These are phyloP conservation scores for Aspergillus aculeatinus DNA, from an alignment of 2,329 filamentous ascomycete species.

Conservation along the genomic window DNA sequence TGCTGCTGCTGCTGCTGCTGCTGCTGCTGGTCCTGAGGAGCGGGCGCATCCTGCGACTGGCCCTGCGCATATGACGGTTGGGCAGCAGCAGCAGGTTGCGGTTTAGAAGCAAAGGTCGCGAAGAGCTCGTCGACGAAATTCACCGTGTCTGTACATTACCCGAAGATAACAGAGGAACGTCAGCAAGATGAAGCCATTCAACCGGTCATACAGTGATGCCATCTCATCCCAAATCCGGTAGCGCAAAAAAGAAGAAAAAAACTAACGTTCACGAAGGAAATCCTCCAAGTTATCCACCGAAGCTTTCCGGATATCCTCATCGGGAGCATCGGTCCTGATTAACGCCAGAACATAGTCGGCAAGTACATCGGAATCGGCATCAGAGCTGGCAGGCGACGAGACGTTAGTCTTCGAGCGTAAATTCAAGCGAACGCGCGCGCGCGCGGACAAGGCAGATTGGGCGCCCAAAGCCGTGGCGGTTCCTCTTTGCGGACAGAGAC, in stretches of 20 bases:
- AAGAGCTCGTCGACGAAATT: slow-evolving; percentile 59
- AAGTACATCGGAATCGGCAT: slow-evolving; percentile 61
- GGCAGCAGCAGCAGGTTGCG: slow-evolving; percentile 23
- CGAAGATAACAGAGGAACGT: neutral
- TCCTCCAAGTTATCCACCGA: slow-evolving; percentile 58
- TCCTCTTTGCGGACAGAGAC: slow-evolving; percentile 4
- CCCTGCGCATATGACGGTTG: slow-evolving; percentile 24
- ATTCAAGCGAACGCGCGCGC: neutral
- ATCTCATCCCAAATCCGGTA: neutral
- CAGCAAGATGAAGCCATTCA: slow-evolving; percentile 1
- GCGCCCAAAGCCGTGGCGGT: neutral
- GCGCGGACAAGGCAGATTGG: neutral
- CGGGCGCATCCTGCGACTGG: slow-evolving; percentile 22
- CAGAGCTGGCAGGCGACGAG: slow-evolving; percentile 46
- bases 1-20: slow-evolving; percentile 21
- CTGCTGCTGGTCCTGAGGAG: neutral
- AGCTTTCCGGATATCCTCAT: slow-evolving; percentile 53
- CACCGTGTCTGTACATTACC: slow-evolving; percentile 44
- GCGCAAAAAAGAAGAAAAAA: neutral
- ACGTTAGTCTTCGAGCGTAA: neutral
- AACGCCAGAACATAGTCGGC: slow-evolving; percentile 63
- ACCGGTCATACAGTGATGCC: neutral
- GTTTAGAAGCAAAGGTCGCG: slow-evolving; percentile 49
- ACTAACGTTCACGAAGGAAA: slow-evolving; percentile 56
- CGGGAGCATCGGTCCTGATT: slow-evolving; percentile 55